Conservation (phyloP, 2,329 filamentous ascomycete genomes). For the Mollisia scopiformis region DNA sequence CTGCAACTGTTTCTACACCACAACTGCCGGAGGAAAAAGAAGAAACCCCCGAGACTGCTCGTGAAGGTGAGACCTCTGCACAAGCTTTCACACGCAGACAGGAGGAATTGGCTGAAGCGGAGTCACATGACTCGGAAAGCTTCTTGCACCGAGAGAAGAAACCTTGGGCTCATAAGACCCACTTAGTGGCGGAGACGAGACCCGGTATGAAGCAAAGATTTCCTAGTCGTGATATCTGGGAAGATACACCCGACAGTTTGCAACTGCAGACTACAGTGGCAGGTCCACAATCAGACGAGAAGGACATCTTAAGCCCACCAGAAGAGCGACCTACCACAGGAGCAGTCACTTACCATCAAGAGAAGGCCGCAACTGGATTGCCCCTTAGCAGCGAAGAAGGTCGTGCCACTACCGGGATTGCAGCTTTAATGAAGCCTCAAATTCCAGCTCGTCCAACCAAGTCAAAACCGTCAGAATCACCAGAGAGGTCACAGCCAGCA, state of each 20-base stretch:
- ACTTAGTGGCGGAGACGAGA: slow-evolving; percentile 55
- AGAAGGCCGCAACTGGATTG: slow-evolving; percentile 29
- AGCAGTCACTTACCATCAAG: slow-evolving; percentile 35
- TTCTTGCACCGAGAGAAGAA: slow-evolving; percentile 57
- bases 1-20: slow-evolving; percentile 83
- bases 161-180: slow-evolving; percentile 51
- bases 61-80: slow-evolving; percentile 52
- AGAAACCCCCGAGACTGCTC: slow-evolving; percentile 8
- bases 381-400: slow-evolving; percentile 26
- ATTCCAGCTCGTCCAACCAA: slow-evolving; percentile 58
- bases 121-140: slow-evolving; percentile 49
- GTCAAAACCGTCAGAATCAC: slow-evolving; percentile 32
- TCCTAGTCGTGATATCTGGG: slow-evolving; percentile 92
- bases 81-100: slow-evolving; percentile 69
- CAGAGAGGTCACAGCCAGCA: slow-evolving; percentile 31
- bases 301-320: slow-evolving; percentile 43
- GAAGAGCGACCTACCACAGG: slow-evolving; percentile 39
- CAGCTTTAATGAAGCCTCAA: slow-evolving; percentile 60
- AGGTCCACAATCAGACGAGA: slow-evolving; percentile 52
- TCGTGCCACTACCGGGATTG: slow-evolving; percentile 26
- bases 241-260: slow-evolving; percentile 85
- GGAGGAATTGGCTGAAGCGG: slow-evolving; percentile 65
- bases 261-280: slow-evolving; percentile 76
- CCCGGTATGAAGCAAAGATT: slow-evolving; percentile 71
- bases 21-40: slow-evolving; percentile 56